Evolutionary conservation across 2,329 filamentous ascomycete species (phyloP), one percentile per base, ranked within the genome.

Genomic region (Pseudogymnoascus pannorum): DNA sequence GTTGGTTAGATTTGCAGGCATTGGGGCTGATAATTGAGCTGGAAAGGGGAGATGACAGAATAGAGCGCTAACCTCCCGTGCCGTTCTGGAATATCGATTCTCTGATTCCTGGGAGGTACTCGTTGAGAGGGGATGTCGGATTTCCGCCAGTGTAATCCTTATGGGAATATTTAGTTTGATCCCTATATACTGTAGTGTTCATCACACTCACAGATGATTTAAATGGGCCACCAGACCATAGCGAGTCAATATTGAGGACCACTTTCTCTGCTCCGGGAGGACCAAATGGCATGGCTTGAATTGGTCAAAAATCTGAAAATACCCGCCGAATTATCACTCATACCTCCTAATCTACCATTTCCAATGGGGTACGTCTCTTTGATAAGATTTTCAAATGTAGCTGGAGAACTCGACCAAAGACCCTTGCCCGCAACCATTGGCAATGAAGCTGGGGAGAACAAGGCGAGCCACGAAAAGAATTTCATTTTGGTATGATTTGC

Each of bases 141-240:
- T 81, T 81, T 0, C 78, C 79, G 14, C 79, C 79, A 0, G 69
- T 74, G 65, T 81, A 81, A 60, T 71, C 73, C 71, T 75, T 57
- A n/a, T 54, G 9, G 42, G 16, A n/a, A 16, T 9, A 33, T 22
- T 57, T 29, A 57, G 38, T n/a, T 58, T 20, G 9, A 31, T 18
- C 60, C 18, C 8, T 59, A 40, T 22, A 42, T 22, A 58, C 7
- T 14, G 54, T 22, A 58, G 9, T 14, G 54, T 22, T 12, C 9
- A 22, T 3, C 1, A 0, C 12, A 64, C 71, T 66, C 65, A 77
- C 77, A 16, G 68, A 67, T 38, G 68, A 70, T 60, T 78, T 72
- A 61, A 81, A 82, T 0, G 79, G 79, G 0, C 79, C 79, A 2
- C 78, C 79, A 2, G 75, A 76, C 79, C 79, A 82, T 1, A 82